Conservation (phyloP, 225 moss, liverwort and hornwort genomes). For the Straminergon stramineum region DNA sequence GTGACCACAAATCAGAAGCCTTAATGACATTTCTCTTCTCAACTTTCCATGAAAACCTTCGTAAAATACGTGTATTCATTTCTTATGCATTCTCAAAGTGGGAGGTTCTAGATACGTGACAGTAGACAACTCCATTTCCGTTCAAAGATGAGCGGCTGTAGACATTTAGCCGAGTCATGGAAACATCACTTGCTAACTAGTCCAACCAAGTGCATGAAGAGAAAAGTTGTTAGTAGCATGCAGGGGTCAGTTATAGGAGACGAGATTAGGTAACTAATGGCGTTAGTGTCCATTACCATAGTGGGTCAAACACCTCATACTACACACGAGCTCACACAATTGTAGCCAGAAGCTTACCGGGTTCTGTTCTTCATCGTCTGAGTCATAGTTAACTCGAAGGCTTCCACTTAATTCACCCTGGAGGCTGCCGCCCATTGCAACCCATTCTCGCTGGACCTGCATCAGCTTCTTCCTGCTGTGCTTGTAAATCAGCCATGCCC, state of each 20-base stretch:
- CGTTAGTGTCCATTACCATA: background rate
- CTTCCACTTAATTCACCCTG: slow-evolving; percentile 42
- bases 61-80: background rate
- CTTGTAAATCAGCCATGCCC: slow-evolving; percentile 79
- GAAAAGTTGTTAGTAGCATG: background rate
- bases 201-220: background rate
- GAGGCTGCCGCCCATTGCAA: slow-evolving; percentile 65
- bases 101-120: background rate
- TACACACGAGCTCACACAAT: background rate
- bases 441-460: slow-evolving; percentile 79
- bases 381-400: slow-evolving; percentile 55
- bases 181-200: background rate
- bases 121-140: background rate
- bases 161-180: background rate
- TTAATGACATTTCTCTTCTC: background rate
- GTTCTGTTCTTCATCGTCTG: slow-evolving; percentile 56
- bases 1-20: background rate
- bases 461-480: slow-evolving; percentile 74
- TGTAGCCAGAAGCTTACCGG: slow-evolving; percentile 9
- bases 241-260: background rate
- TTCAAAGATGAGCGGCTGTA: background rate
- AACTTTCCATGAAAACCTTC: background rate
- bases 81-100: background rate
- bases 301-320: background rate
- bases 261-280: background rate